A percentile compares a stretch with the other conserved stretches of the same genome.
Evolutionary conservation across 495 filamentous ascomycete species (phyloP).

Genomic region (Penicillium ochrochloron): DNA sequence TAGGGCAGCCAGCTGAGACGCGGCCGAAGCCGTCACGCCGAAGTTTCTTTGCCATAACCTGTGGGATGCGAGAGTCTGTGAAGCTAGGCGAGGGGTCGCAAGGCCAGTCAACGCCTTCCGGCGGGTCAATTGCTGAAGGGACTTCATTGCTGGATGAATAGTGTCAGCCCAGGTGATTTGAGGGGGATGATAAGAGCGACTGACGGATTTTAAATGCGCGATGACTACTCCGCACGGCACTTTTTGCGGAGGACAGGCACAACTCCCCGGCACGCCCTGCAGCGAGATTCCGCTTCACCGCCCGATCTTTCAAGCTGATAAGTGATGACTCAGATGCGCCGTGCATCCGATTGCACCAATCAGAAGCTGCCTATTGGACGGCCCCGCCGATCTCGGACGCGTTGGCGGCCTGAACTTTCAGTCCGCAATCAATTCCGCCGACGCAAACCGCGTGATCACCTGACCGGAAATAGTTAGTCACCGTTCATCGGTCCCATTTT

Average conservation of each 20-base stretch:
- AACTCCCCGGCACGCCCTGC: slow-evolving; percentile 36
- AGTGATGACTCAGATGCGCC: slow-evolving; percentile 16
- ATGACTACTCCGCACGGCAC: slow-evolving; percentile 31
- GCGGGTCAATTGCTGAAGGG: slow-evolving; percentile 47
- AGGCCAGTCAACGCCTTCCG: slow-evolving; percentile 37
- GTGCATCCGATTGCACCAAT: slow-evolving; percentile 19
- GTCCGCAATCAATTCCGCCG: slow-evolving; percentile 8
- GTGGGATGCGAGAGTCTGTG: slow-evolving; percentile 33
- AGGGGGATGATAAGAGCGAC: slow-evolving; percentile 15
- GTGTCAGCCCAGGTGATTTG: slow-evolving; percentile 14
- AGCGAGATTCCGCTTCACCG: slow-evolving; percentile 25
- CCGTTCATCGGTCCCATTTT: not conserved
- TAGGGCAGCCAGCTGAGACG: slow-evolving; percentile 62
- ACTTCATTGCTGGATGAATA: slow-evolving; percentile 40
- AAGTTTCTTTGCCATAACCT: slow-evolving; percentile 55
- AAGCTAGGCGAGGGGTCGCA: slow-evolving; percentile 32
- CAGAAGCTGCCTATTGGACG: slow-evolving; percentile 4
- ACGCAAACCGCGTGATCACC: slow-evolving; percentile 23
- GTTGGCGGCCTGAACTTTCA: not conserved
- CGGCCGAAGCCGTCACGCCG: slow-evolving; percentile 62
- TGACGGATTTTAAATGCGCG: slow-evolving; percentile 31
- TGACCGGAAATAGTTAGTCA: slow-evolving; percentile 7
- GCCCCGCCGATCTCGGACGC: slow-evolving; percentile 33
- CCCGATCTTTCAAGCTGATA: slow-evolving; percentile 8
- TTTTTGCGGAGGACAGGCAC: slow-evolving; percentile 34